Conservation (phyloP, 2,329 filamentous ascomycete genomes). For the Beauveria scarabaeidicola region DNA sequence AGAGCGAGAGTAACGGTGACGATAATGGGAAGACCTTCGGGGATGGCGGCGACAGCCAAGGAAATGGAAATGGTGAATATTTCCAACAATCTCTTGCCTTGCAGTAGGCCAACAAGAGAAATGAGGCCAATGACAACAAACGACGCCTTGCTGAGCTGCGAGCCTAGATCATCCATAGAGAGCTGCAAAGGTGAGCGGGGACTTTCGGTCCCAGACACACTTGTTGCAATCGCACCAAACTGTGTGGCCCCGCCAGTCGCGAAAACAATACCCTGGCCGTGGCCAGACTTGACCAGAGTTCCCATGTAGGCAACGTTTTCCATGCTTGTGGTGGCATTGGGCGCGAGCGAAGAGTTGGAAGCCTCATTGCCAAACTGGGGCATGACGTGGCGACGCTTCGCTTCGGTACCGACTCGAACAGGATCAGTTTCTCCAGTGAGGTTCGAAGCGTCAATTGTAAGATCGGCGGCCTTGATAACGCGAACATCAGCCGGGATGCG, state of each 20-base stretch:
- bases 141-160: constrained; percentile 92
- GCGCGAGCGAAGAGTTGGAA: background rate
- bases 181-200: constrained; percentile 88
- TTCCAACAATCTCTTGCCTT: constrained; percentile 82
- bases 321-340: constrained; percentile 36
- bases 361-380: background rate
- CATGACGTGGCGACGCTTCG: constrained; percentile 28
- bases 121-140: constrained; percentile 92
- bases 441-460: constrained; percentile 95
- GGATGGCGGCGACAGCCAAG: constrained; percentile 89
- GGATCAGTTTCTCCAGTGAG: constrained; percentile 95
- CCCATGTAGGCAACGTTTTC: constrained; percentile 98
- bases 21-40: constrained; percentile 93
- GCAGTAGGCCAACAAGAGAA: constrained; percentile 79
- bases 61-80: constrained; percentile 98
- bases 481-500: constrained; percentile 93
- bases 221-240: constrained; percentile 92
- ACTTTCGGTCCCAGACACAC: constrained; percentile 89
- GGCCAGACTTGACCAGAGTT: constrained; percentile 86
- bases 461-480: constrained; percentile 80
- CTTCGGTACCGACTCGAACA: constrained; percentile 66
- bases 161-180: constrained; percentile 95
- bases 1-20: constrained; percentile 94
- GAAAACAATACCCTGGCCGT: constrained; percentile 95
- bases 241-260: constrained; percentile 89